Base-by-base conservation (phyloP, 169 alveolate species). In the Plasmodium fragile region DNA sequence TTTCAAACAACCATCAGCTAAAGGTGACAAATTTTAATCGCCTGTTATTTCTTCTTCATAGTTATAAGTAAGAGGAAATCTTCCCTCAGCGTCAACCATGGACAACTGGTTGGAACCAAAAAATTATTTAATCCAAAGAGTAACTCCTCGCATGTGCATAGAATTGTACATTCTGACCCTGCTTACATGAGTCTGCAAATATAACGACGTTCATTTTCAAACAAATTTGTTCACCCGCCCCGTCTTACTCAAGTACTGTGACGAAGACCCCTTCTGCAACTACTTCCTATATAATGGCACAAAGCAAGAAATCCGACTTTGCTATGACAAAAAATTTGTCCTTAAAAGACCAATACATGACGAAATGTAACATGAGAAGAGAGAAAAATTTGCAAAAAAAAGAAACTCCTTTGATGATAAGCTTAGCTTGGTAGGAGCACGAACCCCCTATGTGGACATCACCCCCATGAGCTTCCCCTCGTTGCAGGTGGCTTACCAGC, bases 221-320 rank as follows among this genome's bases (percentile, higher is more conserved):
- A 73, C 22, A 30, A 25, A 32, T 16, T 30, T 34, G 30, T 18
- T 11, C 53, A 16, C 53, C 43, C 4, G 11, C 28, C 18, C 43
- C 4, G n/a, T 25, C 4, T 41, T 11, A 43, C 49, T 10, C 10
- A 55, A 79, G 90, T 78, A 89, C 25, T 89, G 94, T 41, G 89
- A 89, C 18, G 94, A 89, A 89, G 94, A 89, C 73, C 81, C 87
- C 2, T 89, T 89, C 55, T 89, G 94, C 70, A 77, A 72, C 28
- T 89, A 89, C 39, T 89, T 89, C 55, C 55, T 89, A n/a, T 78
- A 34, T 45, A 89, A 34, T 59, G 36, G 18, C 13, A 36, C 32
- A 30, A 89, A 78, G 71, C 65, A 89, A 78, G 94, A 89, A 89
- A 70, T 89, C n/a, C 71, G 94, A 78, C 81, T 89, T 59, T 89